Base-by-base conservation (phyloP, 1,284 basidiomycete species). In the Rhodotorula sp. region DNA sequence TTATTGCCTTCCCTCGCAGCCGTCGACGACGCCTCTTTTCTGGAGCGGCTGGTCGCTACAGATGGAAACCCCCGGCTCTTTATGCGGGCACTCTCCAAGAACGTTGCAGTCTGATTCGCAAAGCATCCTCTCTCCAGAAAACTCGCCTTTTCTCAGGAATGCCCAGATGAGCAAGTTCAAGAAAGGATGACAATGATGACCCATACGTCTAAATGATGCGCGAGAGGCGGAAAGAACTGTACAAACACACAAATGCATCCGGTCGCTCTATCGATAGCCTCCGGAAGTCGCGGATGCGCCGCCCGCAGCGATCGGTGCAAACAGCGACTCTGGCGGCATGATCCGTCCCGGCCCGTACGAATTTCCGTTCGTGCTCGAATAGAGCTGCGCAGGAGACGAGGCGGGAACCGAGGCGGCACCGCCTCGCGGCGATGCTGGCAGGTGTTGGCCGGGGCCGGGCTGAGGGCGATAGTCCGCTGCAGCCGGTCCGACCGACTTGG, bases 51-150 rank as follows among this genome's bases (percentile, higher is more conserved):
- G 39, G 69, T 75, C 26, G 59, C 69, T 23, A 62, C 66, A 6
- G 71, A 73, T 31, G 74, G 69, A 16, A 75, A 73, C 67, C 49
- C 67, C 29, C 58, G 74, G 14, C 49, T 69, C 56, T 69, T 75
- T 39, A 57, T 63, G 18, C 62, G 65, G n/a, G 20, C 23, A 0
- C 34, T 75, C 51, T 58, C 58, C 26, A 60, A 62, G 67, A 68
- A 26, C 18, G 26, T 62, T 21, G 61, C 63, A 43, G 34, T 72
- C 20, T 75, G n/a, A 2, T n/a, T 57, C 39, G 26, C 54, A 6
- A 47, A 29, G 15, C 23, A 20, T 15, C 34, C 1, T 26, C 2
- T 34, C 39, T 15, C 26, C 49, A 51, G 51, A 12, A n/a, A 26
- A 23, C 39, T 43, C 12, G 8, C 39, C 39, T 14, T 12, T 14